Evolutionary conservation across 2,329 filamentous ascomycete genomes (phyloP).

Genomic region (Hirsutella rhossiliensis): DNA sequence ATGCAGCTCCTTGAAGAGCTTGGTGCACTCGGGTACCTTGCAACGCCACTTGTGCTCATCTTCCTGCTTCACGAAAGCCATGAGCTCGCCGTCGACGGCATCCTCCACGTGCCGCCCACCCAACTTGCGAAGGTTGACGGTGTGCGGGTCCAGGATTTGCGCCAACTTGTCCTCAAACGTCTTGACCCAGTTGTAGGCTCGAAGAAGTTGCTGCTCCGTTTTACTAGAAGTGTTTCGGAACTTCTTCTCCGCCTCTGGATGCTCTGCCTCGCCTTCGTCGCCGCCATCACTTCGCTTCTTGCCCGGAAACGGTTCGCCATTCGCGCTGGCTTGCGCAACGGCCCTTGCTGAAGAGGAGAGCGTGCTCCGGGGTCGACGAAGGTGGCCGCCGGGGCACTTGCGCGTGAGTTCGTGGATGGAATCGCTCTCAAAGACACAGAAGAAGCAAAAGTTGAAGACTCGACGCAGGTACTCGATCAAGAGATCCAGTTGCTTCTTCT

Average conservation of each 20-base stretch:
- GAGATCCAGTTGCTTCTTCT: slow-evolving; percentile 95
- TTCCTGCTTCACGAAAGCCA: slow-evolving; percentile 88
- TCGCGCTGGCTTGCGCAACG: slow-evolving; percentile 74
- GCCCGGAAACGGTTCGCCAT: slow-evolving; percentile 70
- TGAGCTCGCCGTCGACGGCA: slow-evolving; percentile 72
- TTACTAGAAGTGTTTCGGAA: slow-evolving; percentile 59
- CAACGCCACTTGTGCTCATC: slow-evolving; percentile 96
- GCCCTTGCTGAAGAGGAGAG: slow-evolving; percentile 73
- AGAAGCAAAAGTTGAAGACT: slow-evolving; percentile 98
- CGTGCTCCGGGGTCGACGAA: slow-evolving; percentile 79
- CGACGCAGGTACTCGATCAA: slow-evolving; percentile 92
- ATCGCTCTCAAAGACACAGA: slow-evolving; percentile 97
- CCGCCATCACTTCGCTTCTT: slow-evolving; percentile 63
- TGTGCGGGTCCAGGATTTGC: slow-evolving; percentile 83
- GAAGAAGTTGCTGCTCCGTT: slow-evolving; percentile 80
- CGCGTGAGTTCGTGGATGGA: slow-evolving; percentile 91
- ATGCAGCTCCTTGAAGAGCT: slow-evolving; percentile 91
- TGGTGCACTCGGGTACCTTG: slow-evolving; percentile 90
- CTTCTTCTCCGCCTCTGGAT: slow-evolving; percentile 52
- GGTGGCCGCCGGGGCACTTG: slow-evolving; percentile 94
- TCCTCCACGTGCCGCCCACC: slow-evolving; percentile 82
- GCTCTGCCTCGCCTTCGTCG: slow-evolving; percentile 42
- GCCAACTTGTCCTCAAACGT: slow-evolving; percentile 95
- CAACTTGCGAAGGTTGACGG: slow-evolving; percentile 77
- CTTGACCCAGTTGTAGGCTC: slow-evolving; percentile 97